phyloP scores from a whole-genome alignment of 768 basidiomycete species.

The Lactarius indigo region DNA sequence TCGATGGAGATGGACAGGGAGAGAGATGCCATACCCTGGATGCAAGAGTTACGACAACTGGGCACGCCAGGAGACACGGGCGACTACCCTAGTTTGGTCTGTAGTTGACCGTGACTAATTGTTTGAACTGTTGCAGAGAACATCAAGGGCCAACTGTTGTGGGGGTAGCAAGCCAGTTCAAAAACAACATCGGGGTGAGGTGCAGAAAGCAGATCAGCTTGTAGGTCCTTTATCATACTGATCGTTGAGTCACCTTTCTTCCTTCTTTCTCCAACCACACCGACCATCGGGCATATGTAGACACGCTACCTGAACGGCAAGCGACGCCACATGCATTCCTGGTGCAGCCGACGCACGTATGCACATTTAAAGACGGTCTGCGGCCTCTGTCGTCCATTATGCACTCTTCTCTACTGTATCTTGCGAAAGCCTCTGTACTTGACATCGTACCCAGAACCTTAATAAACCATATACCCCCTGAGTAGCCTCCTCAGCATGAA shows the following conservation, averaged over 20 bases:
- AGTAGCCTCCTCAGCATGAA: not conserved
- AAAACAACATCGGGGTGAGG: not conserved
- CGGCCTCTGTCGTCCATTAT: no score
- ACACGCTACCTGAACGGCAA: no score
- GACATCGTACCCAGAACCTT: no score
- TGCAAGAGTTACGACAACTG: not conserved
- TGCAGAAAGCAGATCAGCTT: not conserved
- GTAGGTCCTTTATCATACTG: no score
- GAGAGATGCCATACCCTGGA: slow-evolving; percentile 1
- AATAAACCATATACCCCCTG: not conserved
- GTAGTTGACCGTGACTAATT: not conserved
- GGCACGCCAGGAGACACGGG: not conserved
- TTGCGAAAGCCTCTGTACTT: no score
- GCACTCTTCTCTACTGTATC: no score
- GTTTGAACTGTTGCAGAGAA: not conserved
- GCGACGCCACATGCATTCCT: no score
- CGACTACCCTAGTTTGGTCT: not conserved
- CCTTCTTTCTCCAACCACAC: no score
- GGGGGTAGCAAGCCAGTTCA: not conserved
- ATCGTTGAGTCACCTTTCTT: no score
- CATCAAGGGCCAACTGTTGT: not conserved
- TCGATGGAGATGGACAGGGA: not conserved
- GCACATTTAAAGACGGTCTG: no score
- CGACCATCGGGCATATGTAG: no score
- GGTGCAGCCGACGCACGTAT: no score